Conservation (phyloP, 2,329 filamentous ascomycete genomes). For the Colletotrichum sp. region DNA sequence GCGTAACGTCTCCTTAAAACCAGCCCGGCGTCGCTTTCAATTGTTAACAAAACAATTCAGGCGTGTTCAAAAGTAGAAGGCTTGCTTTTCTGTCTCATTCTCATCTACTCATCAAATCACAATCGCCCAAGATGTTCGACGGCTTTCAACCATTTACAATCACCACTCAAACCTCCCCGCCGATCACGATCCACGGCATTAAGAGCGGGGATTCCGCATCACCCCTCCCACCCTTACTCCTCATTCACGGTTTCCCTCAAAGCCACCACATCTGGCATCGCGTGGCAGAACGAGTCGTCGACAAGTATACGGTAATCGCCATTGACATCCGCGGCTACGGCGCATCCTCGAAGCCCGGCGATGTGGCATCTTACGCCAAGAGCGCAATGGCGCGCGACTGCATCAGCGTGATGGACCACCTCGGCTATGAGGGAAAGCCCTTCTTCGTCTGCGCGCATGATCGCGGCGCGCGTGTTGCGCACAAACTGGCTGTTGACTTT, state of each 20-base stretch:
- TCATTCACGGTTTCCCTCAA: slow-evolving; percentile 59
- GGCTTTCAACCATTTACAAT: slow-evolving; percentile 42
- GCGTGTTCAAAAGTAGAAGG: neutral
- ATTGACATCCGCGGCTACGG: slow-evolving; percentile 59
- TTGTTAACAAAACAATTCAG: neutral
- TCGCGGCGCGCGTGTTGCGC: slow-evolving; percentile 59
- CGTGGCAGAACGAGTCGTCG: slow-evolving; percentile 41
- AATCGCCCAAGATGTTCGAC: slow-evolving; percentile 38
- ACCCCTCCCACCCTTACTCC: slow-evolving; percentile 41
- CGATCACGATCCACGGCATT: slow-evolving; percentile 49
- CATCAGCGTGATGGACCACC: slow-evolving; percentile 46
- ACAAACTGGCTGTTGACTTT: slow-evolving; percentile 57
- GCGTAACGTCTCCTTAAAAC: neutral
- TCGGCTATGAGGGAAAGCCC: slow-evolving; percentile 33
- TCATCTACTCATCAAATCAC: neutral
- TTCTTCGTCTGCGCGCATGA: slow-evolving; percentile 62
- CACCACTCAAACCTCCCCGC: slow-evolving; percentile 36
- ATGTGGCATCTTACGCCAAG: slow-evolving; percentile 46
- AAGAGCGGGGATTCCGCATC: slow-evolving; percentile 33
- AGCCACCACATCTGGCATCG: slow-evolving; percentile 57
- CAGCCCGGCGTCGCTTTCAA: neutral
- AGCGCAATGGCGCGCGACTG: slow-evolving; percentile 54
- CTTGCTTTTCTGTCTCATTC: neutral
- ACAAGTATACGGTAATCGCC: slow-evolving; percentile 46
- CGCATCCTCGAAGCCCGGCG: slow-evolving; percentile 48